These are phyloP conservation scores for Graphilbum ipis-grandicollis DNA, from an alignment of 2,329 filamentous ascomycete species.

Conservation along the genomic window DNA sequence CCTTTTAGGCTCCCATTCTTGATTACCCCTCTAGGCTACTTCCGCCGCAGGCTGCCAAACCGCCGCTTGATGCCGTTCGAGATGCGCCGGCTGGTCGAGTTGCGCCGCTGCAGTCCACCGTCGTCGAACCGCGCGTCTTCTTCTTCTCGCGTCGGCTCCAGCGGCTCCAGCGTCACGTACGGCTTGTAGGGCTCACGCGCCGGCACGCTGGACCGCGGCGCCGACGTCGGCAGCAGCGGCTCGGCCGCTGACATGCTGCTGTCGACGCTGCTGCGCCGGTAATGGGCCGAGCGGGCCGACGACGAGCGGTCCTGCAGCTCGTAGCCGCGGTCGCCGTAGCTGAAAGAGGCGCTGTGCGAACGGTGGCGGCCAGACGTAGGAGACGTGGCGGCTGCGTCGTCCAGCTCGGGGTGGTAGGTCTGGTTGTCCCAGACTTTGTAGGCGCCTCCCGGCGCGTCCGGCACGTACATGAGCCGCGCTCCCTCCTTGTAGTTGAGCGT, in stretches of 20 bases:
- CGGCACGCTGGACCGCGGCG: neutral
- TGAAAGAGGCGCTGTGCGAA: conserved; percentile 12
- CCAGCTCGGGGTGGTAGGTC: conserved; percentile 58
- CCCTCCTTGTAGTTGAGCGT: conserved; percentile 70
- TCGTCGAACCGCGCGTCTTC: too few relatives aligned
- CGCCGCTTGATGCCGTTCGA: conserved; percentile 34
- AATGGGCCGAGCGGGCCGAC: conserved; percentile 13
- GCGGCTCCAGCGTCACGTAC: conserved; percentile 5
- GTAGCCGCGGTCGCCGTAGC: conserved; percentile 15
- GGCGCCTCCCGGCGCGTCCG: conserved; percentile 47
- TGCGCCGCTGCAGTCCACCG: conserved; percentile 18
- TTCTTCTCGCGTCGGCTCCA: conserved; percentile 7
- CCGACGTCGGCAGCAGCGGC: neutral
- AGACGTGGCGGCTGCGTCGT: conserved; percentile 56
- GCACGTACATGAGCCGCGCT: conserved; percentile 67
- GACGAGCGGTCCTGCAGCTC: conserved; percentile 26
- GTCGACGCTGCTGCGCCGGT: conserved; percentile 30
- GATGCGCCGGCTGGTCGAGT: conserved; percentile 25
- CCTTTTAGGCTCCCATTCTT: too few relatives aligned
- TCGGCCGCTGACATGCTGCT: conserved; percentile 12
- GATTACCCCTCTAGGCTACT: conserved; percentile 13
- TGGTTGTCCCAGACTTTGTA: conserved; percentile 52
- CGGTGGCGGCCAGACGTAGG: conserved; percentile 7
- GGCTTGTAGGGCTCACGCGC: neutral
- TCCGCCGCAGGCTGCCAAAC: conserved; percentile 33